phyloP scores from a whole-genome alignment of 495 filamentous ascomycete genomes.

The Podospora anserina region DNA sequence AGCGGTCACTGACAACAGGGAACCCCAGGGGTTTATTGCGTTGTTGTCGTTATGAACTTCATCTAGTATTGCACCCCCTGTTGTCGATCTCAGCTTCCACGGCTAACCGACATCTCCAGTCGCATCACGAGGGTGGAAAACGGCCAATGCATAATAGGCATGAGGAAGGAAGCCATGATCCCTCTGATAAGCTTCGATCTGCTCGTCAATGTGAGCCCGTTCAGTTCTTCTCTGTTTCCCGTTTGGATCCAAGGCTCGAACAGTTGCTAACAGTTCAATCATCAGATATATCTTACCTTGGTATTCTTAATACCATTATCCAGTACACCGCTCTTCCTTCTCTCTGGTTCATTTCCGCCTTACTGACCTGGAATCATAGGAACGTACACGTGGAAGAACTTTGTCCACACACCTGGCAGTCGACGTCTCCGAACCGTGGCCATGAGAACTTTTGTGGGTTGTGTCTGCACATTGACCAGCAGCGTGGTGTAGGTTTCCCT shows the following conservation, averaged over 20 bases:
- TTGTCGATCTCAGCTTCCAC: not conserved
- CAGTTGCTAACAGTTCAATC: not conserved
- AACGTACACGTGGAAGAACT: constrained; percentile 42
- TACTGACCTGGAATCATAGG: constrained; percentile 20
- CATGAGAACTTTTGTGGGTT: constrained; percentile 49
- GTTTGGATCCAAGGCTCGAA: no score
- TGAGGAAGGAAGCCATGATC: constrained; percentile 48
- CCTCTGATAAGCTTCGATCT: constrained; percentile 51
- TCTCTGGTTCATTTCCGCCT: not conserved
- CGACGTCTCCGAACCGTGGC: constrained; percentile 40
- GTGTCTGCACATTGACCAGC: constrained; percentile 45
- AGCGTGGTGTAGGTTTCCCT: constrained; percentile 42
- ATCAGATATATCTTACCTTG: constrained; percentile 50
- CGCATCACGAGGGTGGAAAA: constrained; percentile 47
- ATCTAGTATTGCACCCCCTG: constrained; percentile 42
- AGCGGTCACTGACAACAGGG: constrained; percentile 16
- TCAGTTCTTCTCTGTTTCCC: not conserved
- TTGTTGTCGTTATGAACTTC: constrained; percentile 50
- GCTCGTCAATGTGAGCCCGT: constrained; percentile 44
- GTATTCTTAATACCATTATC: constrained; percentile 49
- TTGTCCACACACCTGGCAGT: constrained; percentile 33
- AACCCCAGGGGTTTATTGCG: constrained; percentile 39
- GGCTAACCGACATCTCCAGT: constrained; percentile 25
- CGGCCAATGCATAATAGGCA: constrained; percentile 52
- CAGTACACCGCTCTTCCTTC: constrained; percentile 29